These are phyloP conservation scores for Posidonia australis DNA, from an alignment of 106 monocot genomes.

Conservation along the genomic window DNA sequence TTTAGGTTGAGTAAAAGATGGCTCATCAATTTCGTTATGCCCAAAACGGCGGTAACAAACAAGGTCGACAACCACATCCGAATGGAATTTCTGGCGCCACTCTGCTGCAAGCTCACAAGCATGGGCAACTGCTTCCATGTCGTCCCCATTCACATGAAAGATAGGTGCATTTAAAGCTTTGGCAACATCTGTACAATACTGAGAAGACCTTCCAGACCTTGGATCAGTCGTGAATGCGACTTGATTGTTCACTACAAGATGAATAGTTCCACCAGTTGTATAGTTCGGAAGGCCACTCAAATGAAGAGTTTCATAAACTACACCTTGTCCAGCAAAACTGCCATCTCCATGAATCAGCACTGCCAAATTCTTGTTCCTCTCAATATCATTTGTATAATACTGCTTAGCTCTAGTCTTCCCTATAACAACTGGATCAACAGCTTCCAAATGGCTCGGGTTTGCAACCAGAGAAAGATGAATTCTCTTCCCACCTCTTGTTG, in stretches of 20 bases:
- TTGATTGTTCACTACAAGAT: constrained; percentile 77
- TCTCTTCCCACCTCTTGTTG: constrained; percentile 57
- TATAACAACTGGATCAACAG: too few relatives aligned
- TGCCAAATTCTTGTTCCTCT: constrained; percentile 53
- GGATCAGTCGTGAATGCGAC: constrained; percentile 84
- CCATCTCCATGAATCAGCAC: constrained; percentile 77
- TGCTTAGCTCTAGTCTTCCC: constrained; percentile 75
- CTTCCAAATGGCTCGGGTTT: constrained; percentile 83
- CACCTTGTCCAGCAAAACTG: constrained; percentile 83
- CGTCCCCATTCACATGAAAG: constrained; percentile 80
- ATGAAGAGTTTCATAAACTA: constrained; percentile 77
- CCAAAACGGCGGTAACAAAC: constrained; percentile 75
- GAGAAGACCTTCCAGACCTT: constrained; percentile 48
- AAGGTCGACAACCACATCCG: constrained; percentile 65
- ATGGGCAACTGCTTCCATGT: constrained; percentile 75
- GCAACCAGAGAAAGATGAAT: constrained; percentile 79
- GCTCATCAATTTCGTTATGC: constrained; percentile 81
- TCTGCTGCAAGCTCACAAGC: constrained; percentile 77
- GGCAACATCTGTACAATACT: constrained; percentile 82
- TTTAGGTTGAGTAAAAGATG: constrained; percentile 78
- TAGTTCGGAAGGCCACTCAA: constrained; percentile 74
- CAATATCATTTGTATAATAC: constrained; percentile 54
- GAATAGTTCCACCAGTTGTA: constrained; percentile 72
- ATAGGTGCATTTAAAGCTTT: constrained; percentile 64
- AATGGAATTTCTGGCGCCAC: constrained; percentile 72